These are phyloP conservation scores for Plectosphaerella cucumerina DNA, from an alignment of 2,329 filamentous ascomycete species.

Conservation along the genomic window DNA sequence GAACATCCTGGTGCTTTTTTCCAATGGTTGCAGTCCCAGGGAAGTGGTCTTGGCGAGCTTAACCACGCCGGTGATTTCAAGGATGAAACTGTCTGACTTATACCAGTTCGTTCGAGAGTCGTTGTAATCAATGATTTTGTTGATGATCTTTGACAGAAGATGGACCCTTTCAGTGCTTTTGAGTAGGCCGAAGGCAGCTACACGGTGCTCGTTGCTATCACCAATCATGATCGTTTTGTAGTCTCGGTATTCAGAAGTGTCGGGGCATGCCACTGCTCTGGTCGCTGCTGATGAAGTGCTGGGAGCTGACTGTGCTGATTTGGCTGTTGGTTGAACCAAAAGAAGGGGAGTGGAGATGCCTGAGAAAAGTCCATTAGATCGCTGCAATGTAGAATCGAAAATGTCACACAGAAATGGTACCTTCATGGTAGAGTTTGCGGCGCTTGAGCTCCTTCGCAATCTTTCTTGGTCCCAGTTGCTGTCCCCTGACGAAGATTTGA, in stretches of 20 bases:
- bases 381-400: too few species aligned
- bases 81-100: not conserved
- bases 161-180: not conserved
- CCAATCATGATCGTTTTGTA: not conserved
- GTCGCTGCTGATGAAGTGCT: too few species aligned
- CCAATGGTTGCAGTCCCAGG: not conserved
- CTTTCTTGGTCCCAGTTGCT: not conserved
- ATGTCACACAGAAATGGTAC: not conserved
- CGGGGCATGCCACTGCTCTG: not conserved
- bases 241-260: not conserved
- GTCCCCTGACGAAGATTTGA: not conserved
- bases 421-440: not conserved
- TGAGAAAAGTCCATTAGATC: too few species aligned
- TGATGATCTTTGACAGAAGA: not conserved
- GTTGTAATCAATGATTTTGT: not conserved
- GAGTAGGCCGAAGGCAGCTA: not conserved
- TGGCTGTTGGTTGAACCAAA: too few species aligned
- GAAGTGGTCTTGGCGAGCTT: not conserved
- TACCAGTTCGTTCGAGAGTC: not conserved
- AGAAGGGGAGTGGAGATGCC: too few species aligned
- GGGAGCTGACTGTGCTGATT: too few species aligned
- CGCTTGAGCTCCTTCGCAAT: not conserved
- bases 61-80: not conserved
- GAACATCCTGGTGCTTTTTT: not conserved
- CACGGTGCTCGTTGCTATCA: not conserved